Percentiles rank a stretch among this genome's conserved stretches.
These are phyloP conservation scores for Pichia membranifaciens DNA, from an alignment of 805 yeast genomes.

Conservation along the genomic window DNA sequence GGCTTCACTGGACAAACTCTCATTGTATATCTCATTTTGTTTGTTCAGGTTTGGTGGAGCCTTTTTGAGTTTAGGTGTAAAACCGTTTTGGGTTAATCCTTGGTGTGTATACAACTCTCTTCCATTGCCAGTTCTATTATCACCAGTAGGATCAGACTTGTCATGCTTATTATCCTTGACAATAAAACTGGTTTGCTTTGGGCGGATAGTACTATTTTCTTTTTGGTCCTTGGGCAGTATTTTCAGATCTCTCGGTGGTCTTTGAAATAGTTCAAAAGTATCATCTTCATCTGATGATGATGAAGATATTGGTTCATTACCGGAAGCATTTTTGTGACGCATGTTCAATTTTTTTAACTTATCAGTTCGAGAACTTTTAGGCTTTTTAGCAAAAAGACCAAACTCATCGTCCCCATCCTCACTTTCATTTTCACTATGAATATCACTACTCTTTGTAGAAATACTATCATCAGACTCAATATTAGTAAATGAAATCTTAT, in stretches of 20 bases:
- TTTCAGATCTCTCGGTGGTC: slow-evolving; percentile 27
- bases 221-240: neutral
- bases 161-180: too few relatives aligned
- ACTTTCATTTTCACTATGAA: neutral
- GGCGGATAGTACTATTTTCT: neutral
- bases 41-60: neutral
- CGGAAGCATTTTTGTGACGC: neutral
- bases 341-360: neutral
- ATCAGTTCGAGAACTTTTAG: slow-evolving; percentile 28
- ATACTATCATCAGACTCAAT: slow-evolving; percentile 4
- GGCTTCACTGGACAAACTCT: neutral
- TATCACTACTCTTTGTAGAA: slow-evolving; percentile 2
- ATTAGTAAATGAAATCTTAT: slow-evolving; percentile 58
- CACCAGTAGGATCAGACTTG: too few relatives aligned
- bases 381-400: slow-evolving; percentile 59
- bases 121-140: neutral
- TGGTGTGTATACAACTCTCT: neutral
- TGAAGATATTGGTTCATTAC: neutral
- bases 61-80: too few relatives aligned
- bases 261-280: slow-evolving; percentile 56
- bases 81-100: neutral
- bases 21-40: neutral
- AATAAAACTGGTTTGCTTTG: too few relatives aligned
- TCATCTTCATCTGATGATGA: slow-evolving; percentile 25
- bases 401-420: slow-evolving; percentile 8